A percentile compares a stretch with the other conserved stretches of the same genome.
Conservation (phyloP, 495 filamentous ascomycete species). For the Aspergillus egyptiacus region DNA sequence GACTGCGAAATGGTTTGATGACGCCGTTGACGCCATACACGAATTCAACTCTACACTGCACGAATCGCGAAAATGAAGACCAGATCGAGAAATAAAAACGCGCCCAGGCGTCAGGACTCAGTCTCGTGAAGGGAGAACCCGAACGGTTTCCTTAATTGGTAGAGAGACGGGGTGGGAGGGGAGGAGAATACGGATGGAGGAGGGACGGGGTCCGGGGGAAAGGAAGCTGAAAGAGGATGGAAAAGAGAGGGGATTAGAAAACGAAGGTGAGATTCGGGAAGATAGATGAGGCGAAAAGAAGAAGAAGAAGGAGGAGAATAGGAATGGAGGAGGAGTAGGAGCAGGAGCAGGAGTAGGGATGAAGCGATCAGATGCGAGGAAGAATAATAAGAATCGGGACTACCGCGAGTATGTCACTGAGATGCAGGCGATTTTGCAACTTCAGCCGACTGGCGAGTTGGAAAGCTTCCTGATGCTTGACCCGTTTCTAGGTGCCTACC, state of each 20-base stretch:
- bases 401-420: slow-evolving; percentile 9
- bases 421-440: slow-evolving; percentile 15
- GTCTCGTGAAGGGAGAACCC: not conserved
- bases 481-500: no score
- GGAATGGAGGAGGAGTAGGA: slow-evolving; percentile 18
- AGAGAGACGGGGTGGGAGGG: not conserved
- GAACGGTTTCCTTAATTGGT: not conserved
- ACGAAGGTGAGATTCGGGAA: slow-evolving; percentile 22
- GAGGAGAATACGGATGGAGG: not conserved
- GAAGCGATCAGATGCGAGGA: slow-evolving; percentile 7
- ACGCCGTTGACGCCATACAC: slow-evolving; percentile 17
- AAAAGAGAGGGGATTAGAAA: not conserved
- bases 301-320: slow-evolving; percentile 14
- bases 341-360: not conserved
- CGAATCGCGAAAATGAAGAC: no score
- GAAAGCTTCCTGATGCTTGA: slow-evolving; percentile 7
- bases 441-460: not conserved
- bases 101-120: not conserved
- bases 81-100: not conserved
- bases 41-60: slow-evolving; percentile 6
- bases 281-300: slow-evolving; percentile 4
- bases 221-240: not conserved
- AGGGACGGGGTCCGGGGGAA: not conserved
- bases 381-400: slow-evolving; percentile 15
- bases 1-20: slow-evolving; percentile 5